Base-by-base conservation (phyloP, 2,329 filamentous ascomycete species). In the Alternaria postmessia region DNA sequence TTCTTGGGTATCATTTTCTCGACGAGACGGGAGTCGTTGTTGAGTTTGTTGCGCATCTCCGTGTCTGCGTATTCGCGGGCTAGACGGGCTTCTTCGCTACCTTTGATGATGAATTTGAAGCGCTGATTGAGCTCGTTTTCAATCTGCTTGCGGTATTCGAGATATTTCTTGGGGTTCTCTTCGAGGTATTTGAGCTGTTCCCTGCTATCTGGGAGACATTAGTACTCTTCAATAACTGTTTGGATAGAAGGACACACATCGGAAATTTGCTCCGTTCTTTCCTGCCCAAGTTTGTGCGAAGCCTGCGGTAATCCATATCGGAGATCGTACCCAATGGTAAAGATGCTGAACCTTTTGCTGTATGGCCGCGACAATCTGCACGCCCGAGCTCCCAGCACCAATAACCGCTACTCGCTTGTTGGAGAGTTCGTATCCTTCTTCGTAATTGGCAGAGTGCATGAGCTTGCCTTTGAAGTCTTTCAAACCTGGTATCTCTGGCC, bases 41-140 rank as follows among this genome's bases (percentile, higher is more conserved):
- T 72, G 24, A 83, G 69, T 43, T 80, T 80, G 18, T 68, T 68
- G 12, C 68, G 70, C 81, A 83, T 83, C 52, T 81, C 76, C 4
- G 72, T 64, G 53, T 74, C 72, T 30, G 74, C 68, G 58, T 75
- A 80, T n/a, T 79, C 76, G 7, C 77, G 74, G 11, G 82, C 82
- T 26, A 77, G 71, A 52, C 73, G 71, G 2, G 82, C 81, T 73
- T 83, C 82, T 51, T 78, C 57, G 7, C 78, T 81, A n/a, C 81
- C 81, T 66, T 83, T 84, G 63, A 83, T 75, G 66, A 85, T 85
- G 71, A 86, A 82, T 46, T 82, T 83, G 77, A 86, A 87, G 6
- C 82, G 78, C 46, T 81, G 80, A 60, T 85, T 86, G 16, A 87
- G 76, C 61, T 83, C 81, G 59, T 80, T 79, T 59, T 84, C 82